phyloP scores from a whole-genome alignment of 1,284 basidiomycete species.

The Laetiporus sulphureus region DNA sequence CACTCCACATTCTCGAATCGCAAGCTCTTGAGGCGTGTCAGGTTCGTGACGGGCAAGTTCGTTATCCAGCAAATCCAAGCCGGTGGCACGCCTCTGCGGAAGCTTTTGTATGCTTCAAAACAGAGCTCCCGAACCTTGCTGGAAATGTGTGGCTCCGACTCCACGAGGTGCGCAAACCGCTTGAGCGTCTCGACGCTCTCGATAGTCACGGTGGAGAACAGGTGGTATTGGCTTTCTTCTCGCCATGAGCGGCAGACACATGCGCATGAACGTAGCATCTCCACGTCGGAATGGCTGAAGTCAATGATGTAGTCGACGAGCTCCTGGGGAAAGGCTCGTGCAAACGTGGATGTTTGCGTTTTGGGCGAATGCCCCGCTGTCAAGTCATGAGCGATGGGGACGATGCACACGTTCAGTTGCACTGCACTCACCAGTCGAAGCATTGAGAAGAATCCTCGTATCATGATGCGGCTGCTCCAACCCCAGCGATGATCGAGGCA shows the following conservation, averaged over 20 bases:
- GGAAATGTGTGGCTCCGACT: neutral
- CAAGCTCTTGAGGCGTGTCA: conserved; percentile 1
- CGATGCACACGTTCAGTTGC: no score
- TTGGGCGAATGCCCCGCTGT: no score
- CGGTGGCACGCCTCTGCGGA: neutral
- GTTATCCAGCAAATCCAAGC: conserved; percentile 1
- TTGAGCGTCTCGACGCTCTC: neutral
- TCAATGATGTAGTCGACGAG: conserved; percentile 2
- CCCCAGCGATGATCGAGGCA: no score
- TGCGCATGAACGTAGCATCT: neutral
- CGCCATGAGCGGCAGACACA: neutral
- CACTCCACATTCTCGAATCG: conserved; percentile 1
- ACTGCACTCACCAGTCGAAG: no score
- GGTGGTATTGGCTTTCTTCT: neutral
- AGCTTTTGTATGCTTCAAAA: conserved; percentile 2
- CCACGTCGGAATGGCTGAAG: neutral
- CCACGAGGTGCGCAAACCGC: neutral
- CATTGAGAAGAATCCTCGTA: no score
- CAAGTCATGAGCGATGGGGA: neutral
- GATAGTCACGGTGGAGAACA: conserved; percentile 5
- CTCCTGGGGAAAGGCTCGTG: no score
- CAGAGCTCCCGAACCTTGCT: conserved; percentile 1
- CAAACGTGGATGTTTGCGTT: neutral
- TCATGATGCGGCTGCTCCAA: no score
- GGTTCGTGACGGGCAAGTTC: neutral